A percentile compares a stretch with the other conserved stretches of the same genome.
Evolutionary conservation across 192 early-diverging fungal genomes (phyloP).

Genomic region (Piromyces finnis): DNA sequence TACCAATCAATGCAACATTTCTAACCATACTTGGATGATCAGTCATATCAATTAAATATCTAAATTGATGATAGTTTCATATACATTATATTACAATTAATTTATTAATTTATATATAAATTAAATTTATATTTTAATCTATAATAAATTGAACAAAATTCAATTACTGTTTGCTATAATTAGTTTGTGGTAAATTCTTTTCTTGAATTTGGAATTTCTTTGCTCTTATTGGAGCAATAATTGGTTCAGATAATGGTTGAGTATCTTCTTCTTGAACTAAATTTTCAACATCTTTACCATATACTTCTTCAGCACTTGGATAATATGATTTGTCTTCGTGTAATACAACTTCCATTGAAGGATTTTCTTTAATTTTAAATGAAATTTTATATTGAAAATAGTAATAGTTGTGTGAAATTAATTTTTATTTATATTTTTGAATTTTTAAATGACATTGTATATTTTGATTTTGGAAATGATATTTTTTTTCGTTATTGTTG

Average conservation of each 20-base stretch:
- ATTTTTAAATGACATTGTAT: too few relatives aligned
- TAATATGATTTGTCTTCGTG: constrained; percentile 99
- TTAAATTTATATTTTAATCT: too few relatives aligned
- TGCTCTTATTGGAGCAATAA: constrained; percentile 74
- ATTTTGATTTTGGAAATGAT: too few relatives aligned
- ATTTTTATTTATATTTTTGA: too few relatives aligned
- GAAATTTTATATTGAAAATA: too few relatives aligned
- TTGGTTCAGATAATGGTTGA: constrained; percentile 83
- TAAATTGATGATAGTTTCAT: constrained; percentile 2
- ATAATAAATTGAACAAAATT: too few relatives aligned
- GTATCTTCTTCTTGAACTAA: constrained; percentile 97
- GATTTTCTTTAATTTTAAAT: constrained; percentile 31
- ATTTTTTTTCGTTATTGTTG: too few relatives aligned
- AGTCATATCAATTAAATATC: constrained; percentile 65
- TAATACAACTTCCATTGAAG: constrained; percentile 63
- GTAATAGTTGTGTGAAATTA: too few relatives aligned
- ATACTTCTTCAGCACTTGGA: constrained; percentile 89
- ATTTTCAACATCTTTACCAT: constrained; percentile 83
- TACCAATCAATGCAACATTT: constrained; percentile 82
- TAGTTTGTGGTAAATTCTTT: constrained; percentile 64
- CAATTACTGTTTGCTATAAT: constrained; percentile 67
- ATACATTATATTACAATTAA: too few relatives aligned
- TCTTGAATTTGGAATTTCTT: constrained; percentile 75
- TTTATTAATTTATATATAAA: too few relatives aligned
- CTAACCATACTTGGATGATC: constrained; percentile 62